A percentile compares a stretch with the other conserved stretches of the same genome.
These are phyloP conservation scores for Scedosporium aurantiacum DNA, from an alignment of 2,329 filamentous ascomycete species.

Conservation along the genomic window DNA sequence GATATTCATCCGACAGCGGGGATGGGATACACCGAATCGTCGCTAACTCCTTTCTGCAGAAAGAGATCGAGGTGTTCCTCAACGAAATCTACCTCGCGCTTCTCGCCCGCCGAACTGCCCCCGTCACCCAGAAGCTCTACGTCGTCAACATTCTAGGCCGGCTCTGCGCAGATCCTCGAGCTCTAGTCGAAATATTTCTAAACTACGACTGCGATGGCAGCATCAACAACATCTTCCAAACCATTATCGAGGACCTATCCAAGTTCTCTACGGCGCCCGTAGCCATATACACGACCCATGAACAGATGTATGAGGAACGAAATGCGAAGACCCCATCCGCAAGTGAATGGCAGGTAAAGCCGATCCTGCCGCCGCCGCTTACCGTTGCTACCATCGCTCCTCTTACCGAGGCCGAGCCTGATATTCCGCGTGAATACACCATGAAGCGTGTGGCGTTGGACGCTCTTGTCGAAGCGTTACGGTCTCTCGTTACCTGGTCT, in stretches of 20 bases:
- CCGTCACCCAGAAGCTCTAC: constrained; percentile 81
- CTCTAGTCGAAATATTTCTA: constrained; percentile 87
- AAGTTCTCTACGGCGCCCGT: constrained; percentile 75
- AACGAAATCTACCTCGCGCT: constrained; percentile 96
- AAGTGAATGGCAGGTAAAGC: constrained; percentile 75
- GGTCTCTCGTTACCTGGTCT: constrained; percentile 90
- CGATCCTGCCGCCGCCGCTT: constrained; percentile 76
- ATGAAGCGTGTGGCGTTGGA: constrained; percentile 86
- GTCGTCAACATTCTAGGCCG: constrained; percentile 79
- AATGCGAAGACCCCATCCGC: constrained; percentile 48
- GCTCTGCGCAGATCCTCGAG: constrained; percentile 74
- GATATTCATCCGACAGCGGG: background rate
- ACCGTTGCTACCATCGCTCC: constrained; percentile 65
- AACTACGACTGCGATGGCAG: constrained; percentile 97
- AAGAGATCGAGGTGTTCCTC: constrained; percentile 94
- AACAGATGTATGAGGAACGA: constrained; percentile 78
- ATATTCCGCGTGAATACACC: constrained; percentile 78
- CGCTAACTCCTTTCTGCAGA: constrained; percentile 36
- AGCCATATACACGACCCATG: constrained; percentile 61
- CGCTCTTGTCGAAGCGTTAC: constrained; percentile 75
- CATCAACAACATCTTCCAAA: constrained; percentile 95
- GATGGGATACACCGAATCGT: background rate
- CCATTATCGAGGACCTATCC: constrained; percentile 85
- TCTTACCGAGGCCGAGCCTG: constrained; percentile 48
- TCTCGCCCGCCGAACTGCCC: constrained; percentile 76